phyloP scores from a whole-genome alignment of 169 alveolate genomes.

The Perkinsus marinus region DNA sequence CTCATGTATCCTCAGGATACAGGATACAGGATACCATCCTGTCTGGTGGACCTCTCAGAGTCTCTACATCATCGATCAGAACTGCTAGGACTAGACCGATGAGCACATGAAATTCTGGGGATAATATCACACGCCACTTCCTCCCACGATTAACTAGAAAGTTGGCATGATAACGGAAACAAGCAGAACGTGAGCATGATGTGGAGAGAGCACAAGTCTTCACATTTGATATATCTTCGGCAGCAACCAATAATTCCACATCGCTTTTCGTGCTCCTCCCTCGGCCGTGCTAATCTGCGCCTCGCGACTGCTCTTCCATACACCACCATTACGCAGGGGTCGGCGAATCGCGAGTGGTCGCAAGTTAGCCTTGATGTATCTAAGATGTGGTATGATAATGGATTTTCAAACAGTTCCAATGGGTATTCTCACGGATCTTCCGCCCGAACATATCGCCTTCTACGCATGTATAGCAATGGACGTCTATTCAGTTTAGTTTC shows the following conservation, averaged over 20 bases:
- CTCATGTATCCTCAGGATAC: no score
- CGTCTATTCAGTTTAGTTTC: background rate
- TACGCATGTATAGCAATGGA: background rate
- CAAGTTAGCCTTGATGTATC: background rate
- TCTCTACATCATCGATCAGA: no score
- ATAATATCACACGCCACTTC: no score
- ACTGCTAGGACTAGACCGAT: no score
- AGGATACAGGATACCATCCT: no score
- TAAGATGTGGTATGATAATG: background rate
- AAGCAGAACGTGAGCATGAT: no score
- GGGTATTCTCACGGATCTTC: background rate
- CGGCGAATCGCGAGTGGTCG: background rate
- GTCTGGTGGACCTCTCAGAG: no score
- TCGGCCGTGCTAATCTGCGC: background rate
- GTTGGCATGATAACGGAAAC: no score
- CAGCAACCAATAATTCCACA: background rate
- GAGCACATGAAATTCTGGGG: no score
- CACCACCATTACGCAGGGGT: background rate
- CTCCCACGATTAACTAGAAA: no score
- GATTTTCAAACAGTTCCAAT: no score
- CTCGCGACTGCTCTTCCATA: background rate
- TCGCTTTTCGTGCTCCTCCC: background rate
- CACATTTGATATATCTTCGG: background rate
- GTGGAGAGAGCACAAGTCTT: background rate
- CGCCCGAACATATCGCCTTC: background rate